phyloP scores from a whole-genome alignment of 805 yeast species.

The Lipomyces chichibuensis region DNA sequence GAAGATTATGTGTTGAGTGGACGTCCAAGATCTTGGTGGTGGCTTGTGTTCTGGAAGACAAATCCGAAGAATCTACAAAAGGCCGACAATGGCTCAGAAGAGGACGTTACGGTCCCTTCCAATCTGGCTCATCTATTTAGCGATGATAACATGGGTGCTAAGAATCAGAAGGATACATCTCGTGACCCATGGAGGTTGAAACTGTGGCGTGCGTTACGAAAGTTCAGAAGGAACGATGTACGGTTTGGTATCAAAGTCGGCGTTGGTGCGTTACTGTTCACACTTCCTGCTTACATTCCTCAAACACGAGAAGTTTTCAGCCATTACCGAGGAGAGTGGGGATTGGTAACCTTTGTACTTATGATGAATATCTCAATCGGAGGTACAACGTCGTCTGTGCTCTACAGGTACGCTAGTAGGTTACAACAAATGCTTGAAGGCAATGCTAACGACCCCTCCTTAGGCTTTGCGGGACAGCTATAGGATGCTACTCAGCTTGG shows the following conservation, averaged over 20 bases:
- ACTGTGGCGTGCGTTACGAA: conserved; percentile 49
- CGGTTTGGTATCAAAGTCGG: conserved; percentile 82
- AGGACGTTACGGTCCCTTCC: conserved; percentile 30
- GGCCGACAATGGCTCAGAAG: conserved; percentile 4
- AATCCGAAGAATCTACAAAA: conserved; percentile 17
- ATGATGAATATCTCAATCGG: conserved; percentile 86
- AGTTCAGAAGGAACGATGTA: conserved; percentile 65
- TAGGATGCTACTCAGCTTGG: conserved; percentile 56
- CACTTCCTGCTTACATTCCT: conserved; percentile 68
- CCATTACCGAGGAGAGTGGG: conserved; percentile 83
- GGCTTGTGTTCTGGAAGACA: conserved; percentile 58
- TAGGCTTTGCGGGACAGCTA: conserved; percentile 66
- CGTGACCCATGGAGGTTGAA: conserved; percentile 36
- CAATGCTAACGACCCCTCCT: conserved; percentile 9
- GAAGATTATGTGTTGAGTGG: conserved; percentile 35
- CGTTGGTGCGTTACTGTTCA: conserved; percentile 68
- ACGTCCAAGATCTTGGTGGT: conserved; percentile 50
- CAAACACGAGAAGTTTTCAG: conserved; percentile 57
- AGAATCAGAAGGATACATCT: conserved; percentile 5
- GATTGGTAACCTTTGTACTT: conserved; percentile 75
- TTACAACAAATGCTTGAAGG: neutral
- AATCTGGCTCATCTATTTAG: conserved; percentile 26
- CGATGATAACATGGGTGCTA: conserved; percentile 25
- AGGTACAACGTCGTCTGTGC: conserved; percentile 73
- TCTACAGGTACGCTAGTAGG: conserved; percentile 56